These are phyloP conservation scores for Arthromyces matolae DNA, from an alignment of 768 basidiomycete genomes.

Conservation along the genomic window DNA sequence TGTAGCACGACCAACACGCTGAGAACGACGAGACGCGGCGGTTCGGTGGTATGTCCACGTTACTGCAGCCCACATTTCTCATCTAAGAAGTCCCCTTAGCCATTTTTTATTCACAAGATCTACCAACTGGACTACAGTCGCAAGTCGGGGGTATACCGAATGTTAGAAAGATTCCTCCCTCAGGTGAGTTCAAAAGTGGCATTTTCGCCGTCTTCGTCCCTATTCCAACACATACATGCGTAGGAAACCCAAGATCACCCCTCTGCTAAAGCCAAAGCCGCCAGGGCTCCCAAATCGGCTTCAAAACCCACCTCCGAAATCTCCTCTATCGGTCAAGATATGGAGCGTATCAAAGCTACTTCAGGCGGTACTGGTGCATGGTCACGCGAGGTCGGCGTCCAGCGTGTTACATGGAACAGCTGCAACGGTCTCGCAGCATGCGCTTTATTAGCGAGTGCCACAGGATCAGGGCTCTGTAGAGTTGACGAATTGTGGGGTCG, in stretches of 20 bases:
- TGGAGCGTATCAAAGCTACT: conserved; percentile 20
- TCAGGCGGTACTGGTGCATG: conserved; percentile 62
- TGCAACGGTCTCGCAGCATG: too few species aligned
- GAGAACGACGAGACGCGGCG: conserved; percentile 64
- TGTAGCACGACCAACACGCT: conserved; percentile 72
- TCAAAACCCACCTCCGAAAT: conserved; percentile 30
- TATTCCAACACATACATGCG: not conserved
- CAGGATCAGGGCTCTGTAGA: too few species aligned
- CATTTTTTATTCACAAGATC: conserved; percentile 74
- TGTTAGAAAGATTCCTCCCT: conserved; percentile 85
- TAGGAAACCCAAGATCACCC: conserved; percentile 21
- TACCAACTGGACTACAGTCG: conserved; percentile 88
- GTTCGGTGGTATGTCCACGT: conserved; percentile 55
- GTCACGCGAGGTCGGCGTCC: conserved; percentile 74
- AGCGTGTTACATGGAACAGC: too few species aligned
- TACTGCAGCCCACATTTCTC: not conserved
- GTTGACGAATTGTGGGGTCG: too few species aligned
- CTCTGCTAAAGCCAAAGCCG: conserved; percentile 44
- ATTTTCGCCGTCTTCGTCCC: not conserved
- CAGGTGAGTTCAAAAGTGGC: conserved; percentile 39
- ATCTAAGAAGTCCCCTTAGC: conserved; percentile 36
- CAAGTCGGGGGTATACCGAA: conserved; percentile 68
- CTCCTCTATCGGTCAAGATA: conserved; percentile 26
- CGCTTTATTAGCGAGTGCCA: too few species aligned
- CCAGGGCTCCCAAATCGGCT: conserved; percentile 41